These are phyloP conservation scores for Didymosphaeria variabile DNA, from an alignment of 2,329 filamentous ascomycete genomes.

Conservation along the genomic window DNA sequence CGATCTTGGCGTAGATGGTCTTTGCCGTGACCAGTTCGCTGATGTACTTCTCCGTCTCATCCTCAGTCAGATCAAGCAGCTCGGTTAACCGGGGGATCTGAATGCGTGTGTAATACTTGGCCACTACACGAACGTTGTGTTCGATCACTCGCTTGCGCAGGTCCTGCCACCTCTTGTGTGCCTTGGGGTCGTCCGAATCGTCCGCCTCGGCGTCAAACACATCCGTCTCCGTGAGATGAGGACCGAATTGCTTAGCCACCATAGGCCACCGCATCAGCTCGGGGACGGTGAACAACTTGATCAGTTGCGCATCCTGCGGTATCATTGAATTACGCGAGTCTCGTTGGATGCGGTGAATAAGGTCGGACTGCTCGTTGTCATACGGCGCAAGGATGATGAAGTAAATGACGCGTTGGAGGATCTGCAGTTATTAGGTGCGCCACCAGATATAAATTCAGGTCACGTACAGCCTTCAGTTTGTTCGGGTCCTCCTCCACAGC, in stretches of 20 bases:
- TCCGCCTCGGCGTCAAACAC: constrained; percentile 78
- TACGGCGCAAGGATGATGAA: constrained; percentile 96
- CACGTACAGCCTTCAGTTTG: constrained; percentile 82
- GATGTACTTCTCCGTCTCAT: constrained; percentile 99
- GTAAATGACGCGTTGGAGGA: constrained; percentile 94
- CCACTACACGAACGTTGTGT: constrained; percentile 96
- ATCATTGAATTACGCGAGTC: constrained; percentile 84
- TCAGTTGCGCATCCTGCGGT: constrained; percentile 80
- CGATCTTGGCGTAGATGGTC: constrained; percentile 98
- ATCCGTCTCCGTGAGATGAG: constrained; percentile 86
- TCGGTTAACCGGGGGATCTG: constrained; percentile 89
- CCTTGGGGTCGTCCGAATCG: constrained; percentile 77
- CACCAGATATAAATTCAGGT: neutral
- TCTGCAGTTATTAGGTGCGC: constrained; percentile 58
- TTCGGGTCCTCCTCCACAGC: constrained; percentile 89
- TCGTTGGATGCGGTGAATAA: constrained; percentile 89
- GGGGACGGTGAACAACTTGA: constrained; percentile 93
- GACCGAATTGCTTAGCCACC: constrained; percentile 86
- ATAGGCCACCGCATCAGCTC: constrained; percentile 99
- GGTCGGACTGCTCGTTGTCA: constrained; percentile 98
- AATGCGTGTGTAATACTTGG: constrained; percentile 98
- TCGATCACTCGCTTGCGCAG: constrained; percentile 98
- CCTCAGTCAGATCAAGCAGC: constrained; percentile 88
- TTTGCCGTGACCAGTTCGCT: constrained; percentile 96
- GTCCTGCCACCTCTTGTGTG: constrained; percentile 88